phyloP scores from a whole-genome alignment of 2,329 filamentous ascomycete species.

The Biscogniauxia marginata region DNA sequence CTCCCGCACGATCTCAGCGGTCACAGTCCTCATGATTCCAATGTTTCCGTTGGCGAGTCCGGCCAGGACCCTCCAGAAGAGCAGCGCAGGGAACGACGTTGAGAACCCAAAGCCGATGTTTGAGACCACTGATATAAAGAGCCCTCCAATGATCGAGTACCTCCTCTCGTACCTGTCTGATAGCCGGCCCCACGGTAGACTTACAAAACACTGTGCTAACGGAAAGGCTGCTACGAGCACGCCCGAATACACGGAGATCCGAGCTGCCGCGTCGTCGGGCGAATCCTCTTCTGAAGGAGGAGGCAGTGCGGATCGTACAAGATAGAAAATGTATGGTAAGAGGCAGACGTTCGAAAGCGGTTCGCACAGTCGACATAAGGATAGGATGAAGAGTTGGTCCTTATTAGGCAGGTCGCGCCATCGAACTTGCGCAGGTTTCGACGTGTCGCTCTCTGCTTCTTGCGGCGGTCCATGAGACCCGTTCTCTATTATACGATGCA shows the following conservation, averaged over 20 bases:
- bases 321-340: conserved; percentile 71
- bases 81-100: conserved; percentile 55
- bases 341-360: conserved; percentile 66
- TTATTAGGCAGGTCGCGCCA: conserved; percentile 39
- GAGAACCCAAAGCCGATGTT: conserved; percentile 70
- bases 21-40: conserved; percentile 73
- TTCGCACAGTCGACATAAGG: conserved; percentile 49
- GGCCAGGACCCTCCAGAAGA: conserved; percentile 59
- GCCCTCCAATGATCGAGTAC: conserved; percentile 62
- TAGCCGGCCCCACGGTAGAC: conserved; percentile 66
- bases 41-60: conserved; percentile 71
- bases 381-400: conserved; percentile 36
- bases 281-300: conserved; percentile 34
- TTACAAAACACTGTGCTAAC: conserved; percentile 67
- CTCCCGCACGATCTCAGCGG: conserved; percentile 68
- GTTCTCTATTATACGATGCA: too few relatives aligned
- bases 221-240: conserved; percentile 68
- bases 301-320: conserved; percentile 61
- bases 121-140: conserved; percentile 61
- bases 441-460: neutral
- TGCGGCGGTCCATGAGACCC: too few relatives aligned
- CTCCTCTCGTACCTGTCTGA: conserved; percentile 59
- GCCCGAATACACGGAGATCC: conserved; percentile 66
- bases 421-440: conserved; percentile 17
- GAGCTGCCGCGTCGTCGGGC: conserved; percentile 43